Conservation (phyloP, 192 early-diverging fungal species). For the Gryganskiella cystojenkinii region DNA sequence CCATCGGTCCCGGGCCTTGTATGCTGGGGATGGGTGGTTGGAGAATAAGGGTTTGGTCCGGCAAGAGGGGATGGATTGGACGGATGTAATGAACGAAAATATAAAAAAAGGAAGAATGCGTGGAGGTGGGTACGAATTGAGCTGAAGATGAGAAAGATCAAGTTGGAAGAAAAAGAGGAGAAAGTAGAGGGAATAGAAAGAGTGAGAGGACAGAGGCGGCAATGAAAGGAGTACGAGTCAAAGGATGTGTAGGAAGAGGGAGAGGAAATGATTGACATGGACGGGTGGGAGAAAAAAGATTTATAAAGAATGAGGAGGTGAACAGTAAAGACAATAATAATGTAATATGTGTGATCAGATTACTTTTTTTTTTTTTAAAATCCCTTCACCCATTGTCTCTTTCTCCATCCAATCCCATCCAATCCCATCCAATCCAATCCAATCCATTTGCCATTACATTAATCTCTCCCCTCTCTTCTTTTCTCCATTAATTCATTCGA, state of each 20-base stretch:
- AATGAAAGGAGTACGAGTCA: background rate
- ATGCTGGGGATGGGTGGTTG: slow-evolving; percentile 3
- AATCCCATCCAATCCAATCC: background rate
- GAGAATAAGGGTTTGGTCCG: background rate
- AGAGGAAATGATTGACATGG: background rate
- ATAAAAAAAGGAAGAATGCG: background rate
- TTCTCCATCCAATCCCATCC: background rate
- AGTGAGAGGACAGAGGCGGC: background rate
- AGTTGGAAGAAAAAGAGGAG: background rate
- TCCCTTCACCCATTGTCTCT: background rate
- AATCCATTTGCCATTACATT: background rate
- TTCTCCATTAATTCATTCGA: background rate
- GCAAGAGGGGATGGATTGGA: background rate
- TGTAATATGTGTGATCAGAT: too few relatives aligned
- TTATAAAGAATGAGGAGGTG: background rate
- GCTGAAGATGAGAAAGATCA: background rate
- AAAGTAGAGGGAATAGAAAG: background rate
- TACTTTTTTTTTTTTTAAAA: background rate
- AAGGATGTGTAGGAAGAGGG: background rate
- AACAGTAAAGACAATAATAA: background rate
- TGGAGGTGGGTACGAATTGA: background rate
- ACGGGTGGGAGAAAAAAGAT: background rate
- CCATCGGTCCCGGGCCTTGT: slow-evolving; percentile 38
- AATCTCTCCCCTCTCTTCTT: background rate
- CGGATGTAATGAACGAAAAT: background rate